Conservation (phyloP, 2,329 filamentous ascomycete species). For the Aspergillus neotritici region DNA sequence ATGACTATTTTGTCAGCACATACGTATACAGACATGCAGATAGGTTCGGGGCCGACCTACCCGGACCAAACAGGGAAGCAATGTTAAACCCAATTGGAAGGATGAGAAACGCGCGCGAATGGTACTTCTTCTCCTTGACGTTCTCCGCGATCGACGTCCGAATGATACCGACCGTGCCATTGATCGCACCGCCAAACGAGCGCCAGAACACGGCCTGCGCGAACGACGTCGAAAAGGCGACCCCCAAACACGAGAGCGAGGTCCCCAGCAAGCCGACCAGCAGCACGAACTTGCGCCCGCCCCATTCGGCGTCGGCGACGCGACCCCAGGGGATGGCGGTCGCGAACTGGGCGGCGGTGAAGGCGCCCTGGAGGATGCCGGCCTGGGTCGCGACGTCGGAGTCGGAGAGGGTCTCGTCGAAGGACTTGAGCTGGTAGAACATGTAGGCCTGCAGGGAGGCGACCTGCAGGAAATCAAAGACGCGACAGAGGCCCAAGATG, state of each 20-base stretch:
- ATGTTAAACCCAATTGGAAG: constrained; percentile 64
- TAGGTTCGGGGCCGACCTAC: too few relatives aligned
- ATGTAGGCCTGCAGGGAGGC: constrained; percentile 58
- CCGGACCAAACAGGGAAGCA: constrained; percentile 49
- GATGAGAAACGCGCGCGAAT: constrained; percentile 52
- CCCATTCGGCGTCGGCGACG: constrained; percentile 56
- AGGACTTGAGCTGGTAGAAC: constrained; percentile 78
- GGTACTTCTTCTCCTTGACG: constrained; percentile 62
- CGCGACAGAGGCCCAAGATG: constrained; percentile 34
- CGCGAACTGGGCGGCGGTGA: constrained; percentile 72
- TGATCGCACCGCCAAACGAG: constrained; percentile 60
- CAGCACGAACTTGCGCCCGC: constrained; percentile 70
- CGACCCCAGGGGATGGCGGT: constrained; percentile 78
- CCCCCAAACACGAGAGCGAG: constrained; percentile 58
- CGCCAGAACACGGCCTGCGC: constrained; percentile 60
- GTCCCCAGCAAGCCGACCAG: constrained; percentile 70
- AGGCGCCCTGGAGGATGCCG: constrained; percentile 68
- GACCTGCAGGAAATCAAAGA: constrained; percentile 38
- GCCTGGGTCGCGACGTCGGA: constrained; percentile 66
- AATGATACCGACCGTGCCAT: constrained; percentile 68
- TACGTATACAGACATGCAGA: constrained; percentile 35
- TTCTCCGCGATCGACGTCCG: constrained; percentile 68
- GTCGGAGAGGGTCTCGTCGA: constrained; percentile 52
- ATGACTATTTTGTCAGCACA: constrained; percentile 38
- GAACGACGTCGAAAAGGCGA: constrained; percentile 63